Base-by-base conservation (phyloP, 2,329 filamentous ascomycete genomes). In the Monascus ruber region DNA sequence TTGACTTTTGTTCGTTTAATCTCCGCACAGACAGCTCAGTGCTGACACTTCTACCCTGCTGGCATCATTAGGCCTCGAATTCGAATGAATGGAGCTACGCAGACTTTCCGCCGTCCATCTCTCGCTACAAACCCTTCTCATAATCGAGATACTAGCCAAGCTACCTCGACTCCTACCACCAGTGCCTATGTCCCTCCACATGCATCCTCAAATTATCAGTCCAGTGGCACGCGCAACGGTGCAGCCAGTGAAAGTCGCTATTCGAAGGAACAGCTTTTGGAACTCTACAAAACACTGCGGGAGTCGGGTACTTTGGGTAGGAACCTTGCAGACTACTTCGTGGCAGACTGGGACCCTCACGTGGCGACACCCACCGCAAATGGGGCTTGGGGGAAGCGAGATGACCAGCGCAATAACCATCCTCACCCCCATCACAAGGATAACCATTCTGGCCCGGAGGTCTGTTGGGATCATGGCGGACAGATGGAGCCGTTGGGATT, bases 381-480 rank as follows among this genome's bases (percentile, higher is more conserved):
- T 64, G 79, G 59, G 25, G 74, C 76, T 39, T 94, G 86, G 86
- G 84, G 83, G 37, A 86, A 88, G 60, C 73, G 71, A 49, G 75
- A 76, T 42, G 87, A 95, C 47, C 74, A 74, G 42, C 82, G 86
- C 57, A 77, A 83, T 46, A 70, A 74, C 46, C 79, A 79, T 42
- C 28, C 28, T 10, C 10, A 29, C 10, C 28, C 28, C 28, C 28
- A 29, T 6, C 28, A 74, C 42, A 82, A 86, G 57, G 78, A 83
- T 46, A 70, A 74, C 46, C 79, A 79, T 42, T 77, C 83, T 54
- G 87, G 89, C 34, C 85, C 88, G n/a, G 86, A 91, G 46, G 77
- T 89, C 33, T 96, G 88, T 61, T 98, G 89, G 91, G 85, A 94
- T 55, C 65, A 74, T 42, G 73, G 74, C 43, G 86, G 84, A 24